Conservation (phyloP, 2,329 filamentous ascomycete genomes). For the Nannizzia gypsea region DNA sequence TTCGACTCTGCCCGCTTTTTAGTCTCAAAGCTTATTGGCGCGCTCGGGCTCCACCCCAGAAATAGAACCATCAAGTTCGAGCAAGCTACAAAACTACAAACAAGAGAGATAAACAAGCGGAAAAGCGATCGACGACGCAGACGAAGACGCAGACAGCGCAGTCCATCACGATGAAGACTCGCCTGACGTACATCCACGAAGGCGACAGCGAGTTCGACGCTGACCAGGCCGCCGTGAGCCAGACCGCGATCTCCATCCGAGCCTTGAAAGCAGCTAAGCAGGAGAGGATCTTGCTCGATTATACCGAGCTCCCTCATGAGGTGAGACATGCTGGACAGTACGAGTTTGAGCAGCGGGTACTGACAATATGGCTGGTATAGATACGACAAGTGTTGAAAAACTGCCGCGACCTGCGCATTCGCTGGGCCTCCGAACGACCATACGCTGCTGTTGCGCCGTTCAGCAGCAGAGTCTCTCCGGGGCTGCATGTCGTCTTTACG, state of each 20-base stretch:
- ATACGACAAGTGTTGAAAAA: conserved; percentile 50
- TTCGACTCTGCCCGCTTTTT: background rate
- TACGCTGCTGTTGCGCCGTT: conserved; percentile 58
- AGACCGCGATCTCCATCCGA: conserved; percentile 44
- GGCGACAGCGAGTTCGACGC: conserved; percentile 55
- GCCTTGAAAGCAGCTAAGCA: conserved; percentile 60
- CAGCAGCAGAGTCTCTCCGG: conserved; percentile 61
- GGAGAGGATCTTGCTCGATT: conserved; percentile 61
- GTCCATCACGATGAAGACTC: conserved; percentile 25
- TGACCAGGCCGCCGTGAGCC: conserved; percentile 47
- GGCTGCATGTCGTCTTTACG: conserved; percentile 69
- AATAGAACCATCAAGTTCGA: background rate
- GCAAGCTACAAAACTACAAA: background rate
- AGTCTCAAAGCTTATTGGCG: conserved; percentile 5
- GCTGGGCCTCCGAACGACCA: conserved; percentile 55
- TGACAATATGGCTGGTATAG: conserved; percentile 25
- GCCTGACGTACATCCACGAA: conserved; percentile 63
- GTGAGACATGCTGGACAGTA: conserved; percentile 24
- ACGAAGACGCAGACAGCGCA: background rate
- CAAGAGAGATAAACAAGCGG: background rate
- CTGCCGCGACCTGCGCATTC: conserved; percentile 62
- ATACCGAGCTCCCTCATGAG: conserved; percentile 62
- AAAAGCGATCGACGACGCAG: background rate
- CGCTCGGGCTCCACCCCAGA: background rate
- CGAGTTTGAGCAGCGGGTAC: background rate